Conservation (phyloP, 2,329 filamentous ascomycete species). For the Fusarium xyrophilum region DNA sequence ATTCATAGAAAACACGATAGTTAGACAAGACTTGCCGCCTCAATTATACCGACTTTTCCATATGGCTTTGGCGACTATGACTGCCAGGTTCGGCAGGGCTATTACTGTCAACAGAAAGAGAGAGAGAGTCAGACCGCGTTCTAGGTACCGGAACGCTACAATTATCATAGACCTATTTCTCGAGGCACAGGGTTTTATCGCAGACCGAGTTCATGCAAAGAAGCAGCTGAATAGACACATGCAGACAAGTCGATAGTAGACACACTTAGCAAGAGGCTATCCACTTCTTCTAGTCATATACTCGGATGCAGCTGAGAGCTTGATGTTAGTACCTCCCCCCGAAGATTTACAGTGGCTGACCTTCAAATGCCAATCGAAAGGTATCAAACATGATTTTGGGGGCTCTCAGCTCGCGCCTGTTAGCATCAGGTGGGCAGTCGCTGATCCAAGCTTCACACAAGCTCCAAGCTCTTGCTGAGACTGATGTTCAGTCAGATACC, state of each 20-base stretch:
- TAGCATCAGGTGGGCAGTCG: neutral
- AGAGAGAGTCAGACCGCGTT: neutral
- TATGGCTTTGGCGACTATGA: neutral
- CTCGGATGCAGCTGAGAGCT: neutral
- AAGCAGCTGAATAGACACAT: neutral
- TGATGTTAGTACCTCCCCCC: neutral
- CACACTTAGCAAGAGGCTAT: neutral
- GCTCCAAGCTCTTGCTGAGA: neutral
- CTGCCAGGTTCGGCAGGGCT: neutral
- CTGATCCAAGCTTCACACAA: neutral
- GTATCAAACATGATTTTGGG: neutral
- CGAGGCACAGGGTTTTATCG: neutral
- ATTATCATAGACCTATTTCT: neutral
- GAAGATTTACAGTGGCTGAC: neutral
- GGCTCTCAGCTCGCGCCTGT: neutral
- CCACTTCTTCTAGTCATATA: neutral
- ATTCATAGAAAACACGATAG: neutral
- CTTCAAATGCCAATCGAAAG: neutral
- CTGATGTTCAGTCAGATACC: neutral
- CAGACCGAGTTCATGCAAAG: neutral
- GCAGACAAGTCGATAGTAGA: neutral
- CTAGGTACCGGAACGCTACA: neutral
- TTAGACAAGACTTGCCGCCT: neutral
- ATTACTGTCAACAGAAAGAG: neutral
- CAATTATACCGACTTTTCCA: neutral